A percentile compares a stretch with the other conserved stretches of the same genome.
Conservation (phyloP, 176 grass and related monocot genomes). For the Olyra latifolia region DNA sequence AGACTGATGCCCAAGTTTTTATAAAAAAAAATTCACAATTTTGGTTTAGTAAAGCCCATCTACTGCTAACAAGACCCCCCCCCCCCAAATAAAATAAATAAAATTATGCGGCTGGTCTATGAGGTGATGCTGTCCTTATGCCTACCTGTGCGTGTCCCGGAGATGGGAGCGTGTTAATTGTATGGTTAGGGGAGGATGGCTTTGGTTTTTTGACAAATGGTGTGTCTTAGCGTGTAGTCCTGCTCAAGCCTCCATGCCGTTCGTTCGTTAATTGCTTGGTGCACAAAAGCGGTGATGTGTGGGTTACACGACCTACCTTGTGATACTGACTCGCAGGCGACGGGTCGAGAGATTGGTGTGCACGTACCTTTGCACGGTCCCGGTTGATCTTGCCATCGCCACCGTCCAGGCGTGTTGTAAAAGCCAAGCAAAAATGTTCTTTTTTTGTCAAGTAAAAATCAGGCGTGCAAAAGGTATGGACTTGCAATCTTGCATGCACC, state of each 20-base stretch:
- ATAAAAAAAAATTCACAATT: too few relatives aligned
- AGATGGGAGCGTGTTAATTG: too few relatives aligned
- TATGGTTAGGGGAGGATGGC: too few relatives aligned
- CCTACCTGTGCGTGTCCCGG: too few relatives aligned
- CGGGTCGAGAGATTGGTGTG: not conserved
- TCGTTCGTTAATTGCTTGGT: not conserved
- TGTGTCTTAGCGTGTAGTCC: not conserved
- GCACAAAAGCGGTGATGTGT: conserved; percentile 26
- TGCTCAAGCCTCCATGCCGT: not conserved
- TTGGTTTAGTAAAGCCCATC: too few relatives aligned
- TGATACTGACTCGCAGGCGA: conserved; percentile 24
- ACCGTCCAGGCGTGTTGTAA: conserved; percentile 28
- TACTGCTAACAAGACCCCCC: too few relatives aligned
- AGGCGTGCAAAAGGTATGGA: not conserved
- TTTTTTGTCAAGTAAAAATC: not conserved
- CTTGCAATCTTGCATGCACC: not conserved
- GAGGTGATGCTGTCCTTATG: too few relatives aligned
- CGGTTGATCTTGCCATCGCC: conserved; percentile 24
- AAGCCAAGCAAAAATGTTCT: conserved; percentile 1
- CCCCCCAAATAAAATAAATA: too few relatives aligned
- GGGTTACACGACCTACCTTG: conserved; percentile 23
- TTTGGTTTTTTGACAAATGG: too few relatives aligned
- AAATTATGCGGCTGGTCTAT: too few relatives aligned
- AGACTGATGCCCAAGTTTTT: too few relatives aligned
- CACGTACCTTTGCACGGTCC: not conserved